Evolutionary conservation across 1,284 basidiomycete genomes (phyloP), one percentile per base, ranked within the genome.

Genomic region (Rhodotorula sp.): DNA sequence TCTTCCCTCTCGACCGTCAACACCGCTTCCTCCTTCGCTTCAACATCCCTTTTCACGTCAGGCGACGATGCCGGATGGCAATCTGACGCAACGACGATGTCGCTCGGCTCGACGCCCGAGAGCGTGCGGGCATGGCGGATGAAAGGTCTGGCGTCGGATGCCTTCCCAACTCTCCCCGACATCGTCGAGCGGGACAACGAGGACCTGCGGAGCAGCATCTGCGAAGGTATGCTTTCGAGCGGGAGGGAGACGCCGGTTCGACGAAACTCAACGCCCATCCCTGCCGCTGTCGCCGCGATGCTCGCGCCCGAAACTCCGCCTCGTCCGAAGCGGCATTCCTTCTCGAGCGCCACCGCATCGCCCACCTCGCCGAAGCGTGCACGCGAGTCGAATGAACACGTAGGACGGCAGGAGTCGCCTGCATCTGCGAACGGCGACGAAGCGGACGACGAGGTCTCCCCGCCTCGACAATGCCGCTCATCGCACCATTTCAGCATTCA

Each of bases 21-120:
- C 8, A 72, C 71, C 24, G 65, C 65, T 2, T 72, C 73, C n/a
- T 75, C 73, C 3, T 72, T 70, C 66, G 73, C 73, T 0, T 75
- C 73, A 16, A 70, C 71, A 8, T 47, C 52, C 2, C 59, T 72
- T 58, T 75, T 75, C 51, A 52, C 46, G n/a, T 65, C 68, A n/a
- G 57, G 55, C n/a, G 50, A 67, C 6, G 73, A 75, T 28, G 59
- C 22, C 31, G 67, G 69, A 20, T 71, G 69, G 70, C 70, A 70
- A 11, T 68, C 68, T 40, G 70, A 68, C 44, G 68, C 67, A 22
- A 72, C 67, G 3, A 53, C 62, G 6, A 44, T 65, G 26, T 72
- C 70, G 40, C 57, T 67, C 31, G 64, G 64, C 10, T 70, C 68
- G 1, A 67, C 71, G 24, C 68, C 67, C 26, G 70, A 70, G 34